Base-by-base conservation (phyloP, 805 yeast species). In the Ogataea sp. region DNA sequence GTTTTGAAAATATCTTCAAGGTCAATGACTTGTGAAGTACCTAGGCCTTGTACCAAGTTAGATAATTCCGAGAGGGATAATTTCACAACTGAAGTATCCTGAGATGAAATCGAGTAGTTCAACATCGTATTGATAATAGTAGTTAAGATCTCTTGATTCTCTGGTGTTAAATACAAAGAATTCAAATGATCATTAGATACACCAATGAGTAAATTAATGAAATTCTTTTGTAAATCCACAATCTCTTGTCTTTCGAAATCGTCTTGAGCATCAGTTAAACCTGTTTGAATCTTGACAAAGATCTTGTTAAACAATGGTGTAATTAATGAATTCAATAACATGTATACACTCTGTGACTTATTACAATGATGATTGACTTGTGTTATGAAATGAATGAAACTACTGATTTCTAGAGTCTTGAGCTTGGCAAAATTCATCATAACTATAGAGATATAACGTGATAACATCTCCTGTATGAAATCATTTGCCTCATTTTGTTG, bases 311-410 rank as follows among this genome's bases (percentile, higher is more conserved):
- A 64, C 37, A 89, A 68, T n/a, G 96, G 95, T 1, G 83, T 65
- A 42, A 87, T 57, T 43, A 93, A 64, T 40, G 80, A 79, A 51
- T 83, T 78, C 46, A 90, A 67, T 60, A 90, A 65, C 49, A 78
- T 78, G 58, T 84, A 87, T 39, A 88, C 76, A 33, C 69, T 71
- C 32, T 74, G 78, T 48, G 84, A 80, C 34, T 68, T 68, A 52
- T 77, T 74, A 61, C 81, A 87, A 47, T 70, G 74, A 57, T 90
- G 97, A 38, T 83, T 75, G 44, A 93, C 74, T 61, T 93, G 97
- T 5, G 95, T 89, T 44, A 93, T 63, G 57, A 93, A 90, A 30
- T 90, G 74, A 40, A 88, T 63, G 54, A 93, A 87, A 53, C 88
- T 96, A 29, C 73, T 71, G 55, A 90, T 64, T 56, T 89, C 96